These are phyloP conservation scores for Themeda triandra DNA, from an alignment of 176 grass and related monocot genomes.

Conservation along the genomic window DNA sequence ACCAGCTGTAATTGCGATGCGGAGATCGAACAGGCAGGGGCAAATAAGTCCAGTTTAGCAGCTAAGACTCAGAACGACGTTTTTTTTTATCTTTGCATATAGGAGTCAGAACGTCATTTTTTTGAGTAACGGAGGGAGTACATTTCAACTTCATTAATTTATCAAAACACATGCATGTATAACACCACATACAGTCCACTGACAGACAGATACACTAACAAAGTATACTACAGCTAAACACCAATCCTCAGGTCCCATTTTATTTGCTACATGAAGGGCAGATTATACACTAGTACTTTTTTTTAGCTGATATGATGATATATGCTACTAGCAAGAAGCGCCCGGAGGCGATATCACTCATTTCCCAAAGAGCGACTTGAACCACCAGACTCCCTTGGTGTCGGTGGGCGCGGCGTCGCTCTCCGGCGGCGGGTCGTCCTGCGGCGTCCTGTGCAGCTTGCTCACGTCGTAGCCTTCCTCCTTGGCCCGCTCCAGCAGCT, in stretches of 20 bases:
- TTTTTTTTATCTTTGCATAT: no score
- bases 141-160: not conserved
- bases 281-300: no score
- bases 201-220: not conserved
- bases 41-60: no score
- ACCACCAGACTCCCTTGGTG: constrained; percentile 57
- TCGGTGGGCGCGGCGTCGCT: constrained; percentile 45
- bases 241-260: not conserved
- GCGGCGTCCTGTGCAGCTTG: constrained; percentile 58
- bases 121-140: no score
- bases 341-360: constrained; percentile 12
- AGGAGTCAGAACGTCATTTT: no score
- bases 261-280: not conserved
- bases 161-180: not conserved
- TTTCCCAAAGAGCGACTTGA: constrained; percentile 74
- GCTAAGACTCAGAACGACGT: no score
- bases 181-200: not conserved
- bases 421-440: constrained; percentile 59
- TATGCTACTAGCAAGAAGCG: no score
- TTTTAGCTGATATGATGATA: no score
- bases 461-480: constrained; percentile 50
- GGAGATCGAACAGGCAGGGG: no score
- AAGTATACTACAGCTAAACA: not conserved
- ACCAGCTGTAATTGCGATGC: no score
- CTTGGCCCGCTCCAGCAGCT: constrained; percentile 54